Conservation (phyloP, 352 stramenopile species). For the Phytophthora capsici region DNA sequence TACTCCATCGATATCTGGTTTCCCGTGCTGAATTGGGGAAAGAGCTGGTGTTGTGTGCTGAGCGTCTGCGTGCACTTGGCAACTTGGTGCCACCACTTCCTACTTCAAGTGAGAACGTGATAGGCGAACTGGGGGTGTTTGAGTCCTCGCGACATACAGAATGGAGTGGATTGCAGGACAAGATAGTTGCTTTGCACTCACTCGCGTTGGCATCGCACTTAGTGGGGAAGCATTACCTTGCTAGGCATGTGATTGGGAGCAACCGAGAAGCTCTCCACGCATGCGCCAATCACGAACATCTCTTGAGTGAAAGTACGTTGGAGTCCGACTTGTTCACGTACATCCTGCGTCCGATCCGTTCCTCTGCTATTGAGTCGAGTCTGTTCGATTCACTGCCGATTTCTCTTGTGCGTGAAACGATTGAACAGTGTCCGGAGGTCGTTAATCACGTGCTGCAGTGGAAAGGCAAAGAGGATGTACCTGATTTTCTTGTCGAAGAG, state of each 20-base stretch:
- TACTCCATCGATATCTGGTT: conserved; percentile 43
- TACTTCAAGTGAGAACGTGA: conserved; percentile 6
- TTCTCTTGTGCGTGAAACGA: conserved; percentile 76
- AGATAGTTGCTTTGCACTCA: conserved; percentile 61
- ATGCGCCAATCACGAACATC: conserved; percentile 28
- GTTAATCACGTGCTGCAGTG: conserved; percentile 82
- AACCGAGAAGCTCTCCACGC: neutral
- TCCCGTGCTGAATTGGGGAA: conserved; percentile 36
- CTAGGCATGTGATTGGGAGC: conserved; percentile 16
- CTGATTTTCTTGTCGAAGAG: conserved; percentile 48
- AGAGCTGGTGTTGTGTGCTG: conserved; percentile 35
- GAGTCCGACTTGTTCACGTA: conserved; percentile 80
- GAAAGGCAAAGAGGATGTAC: conserved; percentile 73
- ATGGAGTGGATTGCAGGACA: conserved; percentile 66
- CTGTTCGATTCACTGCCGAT: conserved; percentile 77
- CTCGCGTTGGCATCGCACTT: conserved; percentile 65
- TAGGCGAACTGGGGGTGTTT: conserved; percentile 38
- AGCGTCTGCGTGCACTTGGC: conserved; percentile 38
- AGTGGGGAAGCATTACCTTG: conserved; percentile 64
- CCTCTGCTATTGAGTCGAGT: conserved; percentile 81
- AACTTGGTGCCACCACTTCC: conserved; percentile 28
- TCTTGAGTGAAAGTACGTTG: conserved; percentile 56
- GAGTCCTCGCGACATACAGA: conserved; percentile 49
- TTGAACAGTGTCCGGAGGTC: conserved; percentile 77
- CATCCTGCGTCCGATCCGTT: conserved; percentile 77